Evolutionary conservation across 352 stramenopile species (phyloP).

Genomic region (Aphanomyces euteiches): DNA sequence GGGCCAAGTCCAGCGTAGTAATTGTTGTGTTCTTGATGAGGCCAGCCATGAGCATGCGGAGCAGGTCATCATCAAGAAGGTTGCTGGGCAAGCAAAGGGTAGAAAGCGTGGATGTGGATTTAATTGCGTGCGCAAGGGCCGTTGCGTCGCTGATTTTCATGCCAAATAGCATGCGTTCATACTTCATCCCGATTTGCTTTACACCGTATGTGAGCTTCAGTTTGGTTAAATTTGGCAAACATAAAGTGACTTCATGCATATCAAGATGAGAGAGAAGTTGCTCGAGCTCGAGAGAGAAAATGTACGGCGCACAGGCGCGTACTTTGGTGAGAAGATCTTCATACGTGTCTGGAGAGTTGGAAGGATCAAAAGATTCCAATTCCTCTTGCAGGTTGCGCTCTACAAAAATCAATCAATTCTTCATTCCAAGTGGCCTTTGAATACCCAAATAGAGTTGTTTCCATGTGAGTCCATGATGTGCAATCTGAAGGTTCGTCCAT

Average conservation of each 20-base stretch:
- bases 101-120: conserved; percentile 80
- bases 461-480: conserved; percentile 89
- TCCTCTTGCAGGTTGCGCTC: conserved; percentile 60
- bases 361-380: conserved; percentile 73
- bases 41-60: conserved; percentile 92
- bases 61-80: conserved; percentile 89
- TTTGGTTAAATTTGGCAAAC: conserved; percentile 86
- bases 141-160: conserved; percentile 94
- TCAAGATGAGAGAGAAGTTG: conserved; percentile 89
- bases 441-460: conserved; percentile 91
- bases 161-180: conserved; percentile 91
- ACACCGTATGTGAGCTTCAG: conserved; percentile 84
- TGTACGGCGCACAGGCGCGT: conserved; percentile 75
- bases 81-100: conserved; percentile 86
- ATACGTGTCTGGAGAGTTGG: conserved; percentile 38
- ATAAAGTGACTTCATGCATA: conserved; percentile 74
- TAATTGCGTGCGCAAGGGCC: conserved; percentile 84
- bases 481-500: conserved; percentile 89
- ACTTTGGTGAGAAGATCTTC: conserved; percentile 68
- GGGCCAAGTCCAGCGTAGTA: conserved; percentile 90
- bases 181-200: conserved; percentile 92
- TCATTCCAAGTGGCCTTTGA: conserved; percentile 8
- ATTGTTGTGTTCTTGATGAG: conserved; percentile 90
- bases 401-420: not conserved
- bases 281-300: conserved; percentile 86